These are phyloP conservation scores for Tylopilus sp. DNA, from an alignment of 768 basidiomycete genomes.

Conservation along the genomic window DNA sequence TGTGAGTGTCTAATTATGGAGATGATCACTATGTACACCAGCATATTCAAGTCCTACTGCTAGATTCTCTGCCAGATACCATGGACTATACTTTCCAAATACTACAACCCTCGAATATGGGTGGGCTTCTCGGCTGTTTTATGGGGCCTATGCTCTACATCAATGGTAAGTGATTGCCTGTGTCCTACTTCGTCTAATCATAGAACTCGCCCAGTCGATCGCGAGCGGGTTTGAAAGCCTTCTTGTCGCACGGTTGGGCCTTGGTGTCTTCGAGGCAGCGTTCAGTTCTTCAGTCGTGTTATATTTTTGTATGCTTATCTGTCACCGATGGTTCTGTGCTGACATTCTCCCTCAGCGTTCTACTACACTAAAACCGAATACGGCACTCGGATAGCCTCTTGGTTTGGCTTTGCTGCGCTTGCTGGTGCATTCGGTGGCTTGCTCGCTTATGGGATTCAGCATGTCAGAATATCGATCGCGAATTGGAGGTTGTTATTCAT, in stretches of 20 bases:
- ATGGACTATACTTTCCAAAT: constrained; percentile 61
- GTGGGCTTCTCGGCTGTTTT: constrained; percentile 63
- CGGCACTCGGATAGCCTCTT: constrained; percentile 46
- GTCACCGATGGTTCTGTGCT: constrained; percentile 13
- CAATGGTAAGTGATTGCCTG: constrained; percentile 52
- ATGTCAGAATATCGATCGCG: constrained; percentile 35
- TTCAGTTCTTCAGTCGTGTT: constrained; percentile 31
- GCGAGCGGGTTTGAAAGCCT: constrained; percentile 28
- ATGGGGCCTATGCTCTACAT: constrained; percentile 70
- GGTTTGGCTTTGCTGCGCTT: constrained; percentile 53
- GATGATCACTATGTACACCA: not conserved
- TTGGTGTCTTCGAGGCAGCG: constrained; percentile 35
- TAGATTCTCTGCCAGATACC: constrained; percentile 73
- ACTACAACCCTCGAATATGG: constrained; percentile 66
- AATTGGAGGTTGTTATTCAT: constrained; percentile 40
- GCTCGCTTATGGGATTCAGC: constrained; percentile 49
- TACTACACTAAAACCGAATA: constrained; percentile 49
- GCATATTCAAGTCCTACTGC: constrained; percentile 21
- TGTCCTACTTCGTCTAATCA: not conserved
- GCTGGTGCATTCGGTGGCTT: constrained; percentile 57
- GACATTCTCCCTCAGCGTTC: constrained; percentile 33
- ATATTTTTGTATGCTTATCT: constrained; percentile 25
- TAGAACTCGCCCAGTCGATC: constrained; percentile 18
- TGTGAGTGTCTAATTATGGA: constrained; percentile 40
- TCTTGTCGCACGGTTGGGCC: constrained; percentile 27